phyloP scores from a whole-genome alignment of 2,329 filamentous ascomycete species.

The Alternaria dauci region DNA sequence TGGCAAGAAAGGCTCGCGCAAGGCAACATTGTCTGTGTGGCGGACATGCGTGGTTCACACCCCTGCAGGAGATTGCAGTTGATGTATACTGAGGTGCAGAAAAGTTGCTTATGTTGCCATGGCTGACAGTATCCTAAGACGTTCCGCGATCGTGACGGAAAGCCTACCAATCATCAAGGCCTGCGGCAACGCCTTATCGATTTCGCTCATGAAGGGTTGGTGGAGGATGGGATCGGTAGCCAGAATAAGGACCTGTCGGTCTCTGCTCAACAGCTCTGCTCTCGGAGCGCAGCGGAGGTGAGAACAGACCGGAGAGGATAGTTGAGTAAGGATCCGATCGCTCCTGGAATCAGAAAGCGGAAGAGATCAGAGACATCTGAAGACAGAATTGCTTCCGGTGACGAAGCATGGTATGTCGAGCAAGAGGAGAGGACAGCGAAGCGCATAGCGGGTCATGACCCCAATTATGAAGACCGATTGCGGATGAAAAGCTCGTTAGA shows the following conservation, averaged over 20 bases:
- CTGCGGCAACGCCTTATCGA: background rate
- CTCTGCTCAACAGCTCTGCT: background rate
- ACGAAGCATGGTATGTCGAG: slow-evolving; percentile 32
- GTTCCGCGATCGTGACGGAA: background rate
- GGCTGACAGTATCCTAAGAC: too few species aligned
- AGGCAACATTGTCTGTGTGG: slow-evolving; percentile 21
- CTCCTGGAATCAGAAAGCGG: slow-evolving; percentile 22
- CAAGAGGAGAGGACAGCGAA: slow-evolving; percentile 31
- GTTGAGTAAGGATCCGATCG: background rate
- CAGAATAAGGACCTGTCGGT: background rate
- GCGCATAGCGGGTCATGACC: too few species aligned
- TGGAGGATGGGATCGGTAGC: slow-evolving; percentile 8
- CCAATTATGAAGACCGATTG: too few species aligned
- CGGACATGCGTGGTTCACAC: background rate
- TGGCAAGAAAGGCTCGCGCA: slow-evolving; percentile 18
- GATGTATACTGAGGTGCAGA: too few species aligned
- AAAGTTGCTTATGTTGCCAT: too few species aligned
- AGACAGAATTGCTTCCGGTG: slow-evolving; percentile 23
- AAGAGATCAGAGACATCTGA: slow-evolving; percentile 27
- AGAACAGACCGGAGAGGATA: too few species aligned
- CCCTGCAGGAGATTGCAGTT: background rate
- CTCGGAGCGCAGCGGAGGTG: background rate
- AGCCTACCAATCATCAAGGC: background rate
- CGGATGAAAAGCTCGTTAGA: too few species aligned
- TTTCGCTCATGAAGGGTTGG: background rate